Percentiles rank a stretch among this genome's conserved stretches.
These are phyloP conservation scores for Botrytis tulipae DNA, from an alignment of 2,329 filamentous ascomycete species.

Conservation along the genomic window DNA sequence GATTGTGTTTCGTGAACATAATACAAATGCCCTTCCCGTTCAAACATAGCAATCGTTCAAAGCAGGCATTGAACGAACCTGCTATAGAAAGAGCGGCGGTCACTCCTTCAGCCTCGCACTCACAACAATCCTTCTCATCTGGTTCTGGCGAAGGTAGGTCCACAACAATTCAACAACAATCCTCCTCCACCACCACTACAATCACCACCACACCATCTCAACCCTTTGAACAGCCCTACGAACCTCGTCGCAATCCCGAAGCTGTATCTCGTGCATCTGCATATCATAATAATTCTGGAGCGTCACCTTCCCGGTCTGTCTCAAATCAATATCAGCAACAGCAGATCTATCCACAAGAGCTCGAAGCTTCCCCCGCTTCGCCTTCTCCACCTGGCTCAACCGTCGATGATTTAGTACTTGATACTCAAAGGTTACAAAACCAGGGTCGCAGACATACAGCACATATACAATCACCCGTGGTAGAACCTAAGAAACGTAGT, in stretches of 20 bases:
- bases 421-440: constrained; percentile 29
- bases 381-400: constrained; percentile 27
- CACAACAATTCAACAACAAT: constrained; percentile 25
- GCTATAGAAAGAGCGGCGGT: constrained; percentile 22
- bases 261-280: constrained; percentile 30
- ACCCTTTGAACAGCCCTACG: constrained; percentile 25
- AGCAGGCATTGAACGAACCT: constrained; percentile 36
- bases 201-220: constrained; percentile 22
- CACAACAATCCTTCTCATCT: constrained; percentile 22
- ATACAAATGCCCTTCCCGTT: constrained; percentile 38
- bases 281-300: constrained; percentile 28
- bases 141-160: constrained; percentile 25
- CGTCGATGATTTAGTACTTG: constrained; percentile 34
- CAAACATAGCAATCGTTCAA: constrained; percentile 39
- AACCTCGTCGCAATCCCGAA: constrained; percentile 29
- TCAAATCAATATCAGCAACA: constrained; percentile 32
- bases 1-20: constrained; percentile 20
- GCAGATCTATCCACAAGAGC: constrained; percentile 29
- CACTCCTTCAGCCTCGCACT: constrained; percentile 22
- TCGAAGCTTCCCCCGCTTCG: constrained; percentile 23
- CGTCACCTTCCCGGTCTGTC: constrained; percentile 30
- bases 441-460: constrained; percentile 24
- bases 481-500: constrained; percentile 36
- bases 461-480: constrained; percentile 26
- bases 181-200: constrained; percentile 11